These are phyloP conservation scores for Agaricus subrufescens DNA, from an alignment of 768 basidiomycete genomes.

Conservation along the genomic window DNA sequence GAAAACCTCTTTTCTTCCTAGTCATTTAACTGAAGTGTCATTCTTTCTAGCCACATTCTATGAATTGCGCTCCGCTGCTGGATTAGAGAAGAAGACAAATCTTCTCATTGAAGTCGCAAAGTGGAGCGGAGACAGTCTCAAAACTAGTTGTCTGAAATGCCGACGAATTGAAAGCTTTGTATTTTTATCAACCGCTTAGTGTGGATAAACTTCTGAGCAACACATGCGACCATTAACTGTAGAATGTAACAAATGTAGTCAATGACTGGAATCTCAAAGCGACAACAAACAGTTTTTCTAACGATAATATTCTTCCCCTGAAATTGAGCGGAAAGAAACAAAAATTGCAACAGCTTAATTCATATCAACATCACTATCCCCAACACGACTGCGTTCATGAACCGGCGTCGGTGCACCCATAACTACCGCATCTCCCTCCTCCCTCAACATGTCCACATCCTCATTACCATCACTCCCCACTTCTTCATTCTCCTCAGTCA, in stretches of 20 bases:
- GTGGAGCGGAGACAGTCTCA: constrained; percentile 84
- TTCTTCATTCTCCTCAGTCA: constrained; percentile 20
- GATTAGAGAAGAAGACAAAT: constrained; percentile 71
- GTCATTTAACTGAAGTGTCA: not conserved
- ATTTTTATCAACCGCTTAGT: not conserved
- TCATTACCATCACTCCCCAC: constrained; percentile 10
- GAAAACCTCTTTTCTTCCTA: not conserved
- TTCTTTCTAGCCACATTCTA: constrained; percentile 65
- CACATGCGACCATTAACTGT: too few species aligned
- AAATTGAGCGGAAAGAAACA: not conserved
- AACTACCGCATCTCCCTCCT: constrained; percentile 2
- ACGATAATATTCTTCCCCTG: not conserved
- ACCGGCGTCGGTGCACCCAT: not conserved
- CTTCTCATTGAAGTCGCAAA: constrained; percentile 73
- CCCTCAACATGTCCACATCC: constrained; percentile 19
- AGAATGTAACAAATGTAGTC: too few species aligned
- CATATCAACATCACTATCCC: constrained; percentile 3
- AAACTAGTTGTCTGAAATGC: constrained; percentile 73
- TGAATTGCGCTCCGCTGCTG: constrained; percentile 70
- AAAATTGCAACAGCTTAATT: not conserved
- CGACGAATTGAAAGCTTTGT: constrained; percentile 31
- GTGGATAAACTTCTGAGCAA: too few species aligned
- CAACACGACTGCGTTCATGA: not conserved
- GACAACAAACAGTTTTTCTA: not conserved
- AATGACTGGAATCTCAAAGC: too few species aligned